Evolutionary conservation across 108 stramenopile genomes (phyloP), one percentile per base, ranked within the genome.

Genomic region (Conticribra guillardii): DNA sequence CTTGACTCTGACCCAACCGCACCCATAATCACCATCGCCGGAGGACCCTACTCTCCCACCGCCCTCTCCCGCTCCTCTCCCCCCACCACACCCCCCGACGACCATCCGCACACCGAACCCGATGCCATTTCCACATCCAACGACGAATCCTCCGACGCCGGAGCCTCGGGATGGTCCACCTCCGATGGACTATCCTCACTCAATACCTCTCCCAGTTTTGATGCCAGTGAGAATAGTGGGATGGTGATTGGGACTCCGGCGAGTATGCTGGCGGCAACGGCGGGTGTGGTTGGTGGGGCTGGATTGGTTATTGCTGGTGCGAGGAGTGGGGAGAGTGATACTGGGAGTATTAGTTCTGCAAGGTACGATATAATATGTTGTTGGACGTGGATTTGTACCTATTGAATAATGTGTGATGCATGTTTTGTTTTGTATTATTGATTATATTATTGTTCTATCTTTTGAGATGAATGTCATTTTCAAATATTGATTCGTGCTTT

Each of bases 151-250:
- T 64, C 63, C 15, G 60, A 57, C 64, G 69, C 69, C n/a, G 77
- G 77, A n/a, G 69, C 55, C 23, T 60, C 59, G 11, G 77, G 77
- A 1, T 79, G 77, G 77, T 79, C 77, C 5, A 65, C 60, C 31
- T 70, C 69, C 34, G 69, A 62, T 14, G 69, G 77, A 30, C 41
- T 70, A 51, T 70, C 69, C 15, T 57, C 54, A 5, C 41, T 79
- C 48, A 71, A 71, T 24, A 79, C 77, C 22, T 48, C 34, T 17
- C 60, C 67, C 4, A 71, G 60, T 66, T 68, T 71, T 54, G 37
- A 52, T 34, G 69, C 55, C 0, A 54, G 50, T 0, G 77, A 79
- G 22, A 63, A 74, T 60, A 56, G 68, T 23, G 28, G 32, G 14
- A 3, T 71, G 28, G 30, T 44, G 0, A 26, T 63, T 24, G 69